Evolutionary conservation across 352 stramenopile species (phyloP), one percentile per base, ranked within the genome.

Genomic region (Phytophthora meadii): DNA sequence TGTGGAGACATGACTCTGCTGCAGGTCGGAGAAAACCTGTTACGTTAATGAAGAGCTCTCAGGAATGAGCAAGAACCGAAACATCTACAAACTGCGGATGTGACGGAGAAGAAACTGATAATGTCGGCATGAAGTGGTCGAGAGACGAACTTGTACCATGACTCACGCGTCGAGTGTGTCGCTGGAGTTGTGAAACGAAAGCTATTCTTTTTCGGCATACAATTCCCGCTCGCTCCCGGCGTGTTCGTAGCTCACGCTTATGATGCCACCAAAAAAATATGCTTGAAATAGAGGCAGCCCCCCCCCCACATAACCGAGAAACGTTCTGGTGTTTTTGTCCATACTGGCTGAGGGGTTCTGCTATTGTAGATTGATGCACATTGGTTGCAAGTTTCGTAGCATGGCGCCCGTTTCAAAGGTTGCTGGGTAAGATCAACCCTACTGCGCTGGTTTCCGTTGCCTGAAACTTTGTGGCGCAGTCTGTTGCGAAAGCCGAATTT

Each of bases 211-310:
- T 45, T 45, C 4, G 2, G 39, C 39, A 41, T 17, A 5, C 37
- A 42, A 42, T 22, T 42, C 37, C 37, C 4, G 37, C 37, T 42
- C 14, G 14, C 37, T 19, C 19, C 19, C 36, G 2, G 15, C 11
- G 11, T 45, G 39, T 46, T 46, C 40, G 40, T 46, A 46, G 40
- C n/a, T 22, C 40, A 12, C 12, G 37, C 37, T 42, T 42, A 22
- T 22, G 14, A 2, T 22, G 37, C 37, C 37, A 15, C 30, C 30
- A 10, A 36, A 36, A 36, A 36, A 36, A 0, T 30, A 14, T 42
- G 37, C 37, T 42, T 42, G 37, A 42, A 42, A 42, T 42, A 30
- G 27, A 30, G 6, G 27, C 27, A 4, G 27, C 1, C 1, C 22
- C 22, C 27, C 3, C 27, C 27, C 3, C 27, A 30, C 27, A 22